Evolutionary conservation across 192 early-diverging fungal genomes (phyloP), one percentile per base, ranked within the genome.

Genomic region (Backusella psychrophila): DNA sequence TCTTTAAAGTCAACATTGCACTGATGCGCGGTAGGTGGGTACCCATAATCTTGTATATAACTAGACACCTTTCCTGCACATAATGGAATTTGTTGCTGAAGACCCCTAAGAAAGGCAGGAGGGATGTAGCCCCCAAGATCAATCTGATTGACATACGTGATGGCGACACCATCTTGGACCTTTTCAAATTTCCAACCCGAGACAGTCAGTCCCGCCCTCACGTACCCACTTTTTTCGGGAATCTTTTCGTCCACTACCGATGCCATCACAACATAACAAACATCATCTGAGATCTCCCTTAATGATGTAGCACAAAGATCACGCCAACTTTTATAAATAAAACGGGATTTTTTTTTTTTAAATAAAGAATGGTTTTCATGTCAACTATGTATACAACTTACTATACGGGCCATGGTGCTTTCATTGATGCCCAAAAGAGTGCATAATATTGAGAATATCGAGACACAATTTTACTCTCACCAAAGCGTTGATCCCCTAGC

Each of bases 121-220:
- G 88, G 85, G 23, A 88, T 80, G 5, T 82, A 82, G 0, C 87
- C 88, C 42, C 83, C 80, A 46, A 90, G 82, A 79, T 90, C 88
- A 21, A 86, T 80, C 71, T 88, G 87, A 8, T 84, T 84, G 21
- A 90, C 76, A 75, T 85, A 90, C 0, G 79, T 80, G 19, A 90
- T 66, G 38, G 72, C 68, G 31, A 90, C 74, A 49, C 83, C 80
- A 3, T 78, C 71, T 0, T 75, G 77, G 6, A 81, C 80, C 71
- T 79, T 83, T n/a, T 78, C 42, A 36, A 85, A 38, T 23, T 85
- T 81, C 87, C 87, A 90, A 19, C 88, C 88, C 1, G 88, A 84
- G 21, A 86, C 68, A 12, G 82, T 76, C 0, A 90, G 66, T 31
- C 83, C 53, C 9, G 83, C 88, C 31, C 88, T 84, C 6, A 88